Evolutionary conservation across 179 eudicot species (phyloP).

Genomic region (Beta corolliflora): DNA sequence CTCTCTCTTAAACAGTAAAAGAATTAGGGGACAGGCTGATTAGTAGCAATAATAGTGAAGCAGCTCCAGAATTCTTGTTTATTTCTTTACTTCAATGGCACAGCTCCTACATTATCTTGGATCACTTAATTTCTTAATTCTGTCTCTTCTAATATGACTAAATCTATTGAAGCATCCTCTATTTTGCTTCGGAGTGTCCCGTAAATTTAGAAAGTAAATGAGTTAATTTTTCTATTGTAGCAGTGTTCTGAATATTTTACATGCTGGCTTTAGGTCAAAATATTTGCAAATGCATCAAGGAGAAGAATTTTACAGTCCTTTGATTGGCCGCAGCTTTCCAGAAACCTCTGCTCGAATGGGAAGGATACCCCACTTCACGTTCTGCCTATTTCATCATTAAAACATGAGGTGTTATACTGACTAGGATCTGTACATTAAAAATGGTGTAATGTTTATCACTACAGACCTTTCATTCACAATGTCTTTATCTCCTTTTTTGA

Average conservation of each 20-base stretch:
- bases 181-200: too few species aligned
- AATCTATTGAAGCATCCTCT: not conserved
- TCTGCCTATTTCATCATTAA: slow-evolving; percentile 60
- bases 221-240: not conserved
- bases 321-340: slow-evolving; percentile 62
- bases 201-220: not conserved
- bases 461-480: not conserved
- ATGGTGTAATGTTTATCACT: not conserved
- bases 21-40: not conserved
- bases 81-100: not conserved
- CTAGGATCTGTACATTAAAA: slow-evolving; percentile 8
- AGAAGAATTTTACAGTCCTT: slow-evolving; percentile 61
- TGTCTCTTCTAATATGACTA: not conserved
- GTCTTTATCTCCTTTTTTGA: not conserved
- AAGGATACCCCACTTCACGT: slow-evolving; percentile 65
- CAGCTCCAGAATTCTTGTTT: not conserved
- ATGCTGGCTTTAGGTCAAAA: slow-evolving; percentile 46
- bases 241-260: slow-evolving; percentile 12
- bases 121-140: not conserved
- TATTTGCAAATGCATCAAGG: slow-evolving; percentile 53
- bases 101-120: not conserved
- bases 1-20: not conserved
- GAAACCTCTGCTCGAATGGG: slow-evolving; percentile 50
- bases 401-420: slow-evolving; percentile 50
- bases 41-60: not conserved